Base-by-base conservation (phyloP, 108 stramenopile genomes). In the Schizochytrium sp. region DNA sequence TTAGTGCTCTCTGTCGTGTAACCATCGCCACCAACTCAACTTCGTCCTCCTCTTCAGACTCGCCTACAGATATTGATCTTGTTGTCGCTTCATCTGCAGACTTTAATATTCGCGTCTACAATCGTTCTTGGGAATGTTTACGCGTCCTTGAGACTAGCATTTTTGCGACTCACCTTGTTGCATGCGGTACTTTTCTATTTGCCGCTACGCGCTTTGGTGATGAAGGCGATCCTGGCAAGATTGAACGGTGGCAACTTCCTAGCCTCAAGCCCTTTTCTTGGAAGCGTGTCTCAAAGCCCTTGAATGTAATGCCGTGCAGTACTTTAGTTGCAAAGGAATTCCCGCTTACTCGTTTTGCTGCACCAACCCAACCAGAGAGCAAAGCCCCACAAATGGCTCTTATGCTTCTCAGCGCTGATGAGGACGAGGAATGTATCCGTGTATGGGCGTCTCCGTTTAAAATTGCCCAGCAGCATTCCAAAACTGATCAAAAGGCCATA, bases 41-140 rank as follows among this genome's bases (percentile, higher is more conserved):
- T 28, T 28, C 28, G 64, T 44, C 40, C 1, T 38, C 7, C 64
- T 44, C 19, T n/a, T 60, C 59, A 17, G 2, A 72, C 17, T n/a
- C 72, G 40, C 19, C 13, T 15, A 0, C 72, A 28, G 42, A 47
- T 5, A 55, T 0, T 8, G 47, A 83, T 42, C 76, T 83, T 47
- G 53, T 83, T 10, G 76, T 83, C 8, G 47, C 76, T 13, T 17
- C 76, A 5, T 83, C 76, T 12, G 76, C 76, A 7, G 76, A 83
- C 53, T 83, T 83, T 83, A 40, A 49, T 40, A 55, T 83, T 42
- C 76, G 47, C 28, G 53, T 83, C 53, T 83, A 55, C 50, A 83
- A 83, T 55, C 76, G 76, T 17, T 17, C 76, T 50, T 83, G 76
- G 76, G 50, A 83, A 10, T 83, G 76, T 40, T 17, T 83, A 5